These are phyloP conservation scores for Camillea tinctor DNA, from an alignment of 2,329 filamentous ascomycete species.

Conservation along the genomic window DNA sequence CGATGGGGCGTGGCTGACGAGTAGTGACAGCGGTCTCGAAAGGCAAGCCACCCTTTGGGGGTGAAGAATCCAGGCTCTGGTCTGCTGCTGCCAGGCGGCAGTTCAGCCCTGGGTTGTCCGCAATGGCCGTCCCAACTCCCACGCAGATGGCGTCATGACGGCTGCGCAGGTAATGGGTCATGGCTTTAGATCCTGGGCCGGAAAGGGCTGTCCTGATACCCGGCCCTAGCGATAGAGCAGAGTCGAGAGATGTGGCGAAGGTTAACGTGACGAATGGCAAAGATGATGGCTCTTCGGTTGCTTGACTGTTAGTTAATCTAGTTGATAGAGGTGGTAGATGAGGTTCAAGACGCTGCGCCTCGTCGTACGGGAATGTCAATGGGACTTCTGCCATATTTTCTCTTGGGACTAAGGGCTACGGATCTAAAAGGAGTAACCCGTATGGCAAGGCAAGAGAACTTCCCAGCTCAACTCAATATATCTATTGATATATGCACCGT, in stretches of 20 bases:
- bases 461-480: too few species aligned
- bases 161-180: slow-evolving; percentile 88
- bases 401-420: too few species aligned
- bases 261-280: slow-evolving; percentile 67
- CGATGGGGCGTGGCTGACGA: slow-evolving; percentile 74
- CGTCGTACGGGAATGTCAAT: slow-evolving; percentile 28
- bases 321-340: slow-evolving; percentile 26
- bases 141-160: slow-evolving; percentile 82
- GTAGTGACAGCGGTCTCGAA: slow-evolving; percentile 30
- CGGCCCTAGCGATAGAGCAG: slow-evolving; percentile 70
- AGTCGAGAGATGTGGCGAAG: slow-evolving; percentile 88
- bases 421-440: too few species aligned
- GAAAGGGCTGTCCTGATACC: slow-evolving; percentile 82
- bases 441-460: too few species aligned
- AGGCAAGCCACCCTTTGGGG: slow-evolving; percentile 36
- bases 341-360: slow-evolving; percentile 31
- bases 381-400: slow-evolving; percentile 25
- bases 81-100: slow-evolving; percentile 64
- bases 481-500: background rate
- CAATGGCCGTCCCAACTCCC: slow-evolving; percentile 78
- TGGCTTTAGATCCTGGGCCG: slow-evolving; percentile 78
- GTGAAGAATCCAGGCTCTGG: slow-evolving; percentile 9
- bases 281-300: background rate
- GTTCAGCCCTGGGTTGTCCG: slow-evolving; percentile 84
- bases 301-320: background rate